A percentile compares a stretch with the other conserved stretches of the same genome.
Evolutionary conservation across 192 early-diverging fungal genomes (phyloP).

Genomic region (Lunasporangiospora selenospora): DNA sequence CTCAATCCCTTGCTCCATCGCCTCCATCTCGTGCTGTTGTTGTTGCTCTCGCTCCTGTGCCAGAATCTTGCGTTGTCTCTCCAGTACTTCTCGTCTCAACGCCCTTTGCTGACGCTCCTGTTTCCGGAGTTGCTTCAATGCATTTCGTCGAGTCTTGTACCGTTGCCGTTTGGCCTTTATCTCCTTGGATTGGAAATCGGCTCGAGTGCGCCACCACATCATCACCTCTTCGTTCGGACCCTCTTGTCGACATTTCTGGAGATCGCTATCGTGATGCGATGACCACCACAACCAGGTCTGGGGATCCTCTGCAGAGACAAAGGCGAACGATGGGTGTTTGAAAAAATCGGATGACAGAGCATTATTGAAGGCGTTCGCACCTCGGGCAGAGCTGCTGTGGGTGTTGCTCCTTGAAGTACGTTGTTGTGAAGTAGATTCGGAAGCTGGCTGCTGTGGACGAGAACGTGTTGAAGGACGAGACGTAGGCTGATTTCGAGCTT

Average conservation of each 20-base stretch:
- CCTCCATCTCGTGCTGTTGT: background rate
- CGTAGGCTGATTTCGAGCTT: too few relatives aligned
- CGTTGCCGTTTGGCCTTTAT: background rate
- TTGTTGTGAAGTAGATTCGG: too few relatives aligned
- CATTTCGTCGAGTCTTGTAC: too few relatives aligned
- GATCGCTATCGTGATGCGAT: constrained; percentile 20
- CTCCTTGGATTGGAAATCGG: constrained; percentile 13
- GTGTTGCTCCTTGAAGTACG: too few relatives aligned
- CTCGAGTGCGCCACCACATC: constrained; percentile 39
- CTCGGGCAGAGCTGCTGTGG: too few relatives aligned
- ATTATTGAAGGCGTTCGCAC: constrained; percentile 18
- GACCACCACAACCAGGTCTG: constrained; percentile 48
- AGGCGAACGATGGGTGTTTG: constrained; percentile 23
- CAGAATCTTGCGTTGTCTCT: too few relatives aligned
- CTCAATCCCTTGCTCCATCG: too few relatives aligned
- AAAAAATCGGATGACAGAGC: constrained; percentile 20
- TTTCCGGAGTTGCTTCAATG: background rate
- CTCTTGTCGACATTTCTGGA: constrained; percentile 33
- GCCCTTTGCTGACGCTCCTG: background rate
- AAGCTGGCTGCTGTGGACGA: background rate
- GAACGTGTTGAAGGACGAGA: too few relatives aligned
- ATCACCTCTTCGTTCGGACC: constrained; percentile 17
- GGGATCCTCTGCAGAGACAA: constrained; percentile 42
- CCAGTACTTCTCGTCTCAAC: background rate
- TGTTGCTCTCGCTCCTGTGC: too few relatives aligned